Evolutionary conservation across 345 rosid genomes (phyloP).

Genomic region (Acer campestre): DNA sequence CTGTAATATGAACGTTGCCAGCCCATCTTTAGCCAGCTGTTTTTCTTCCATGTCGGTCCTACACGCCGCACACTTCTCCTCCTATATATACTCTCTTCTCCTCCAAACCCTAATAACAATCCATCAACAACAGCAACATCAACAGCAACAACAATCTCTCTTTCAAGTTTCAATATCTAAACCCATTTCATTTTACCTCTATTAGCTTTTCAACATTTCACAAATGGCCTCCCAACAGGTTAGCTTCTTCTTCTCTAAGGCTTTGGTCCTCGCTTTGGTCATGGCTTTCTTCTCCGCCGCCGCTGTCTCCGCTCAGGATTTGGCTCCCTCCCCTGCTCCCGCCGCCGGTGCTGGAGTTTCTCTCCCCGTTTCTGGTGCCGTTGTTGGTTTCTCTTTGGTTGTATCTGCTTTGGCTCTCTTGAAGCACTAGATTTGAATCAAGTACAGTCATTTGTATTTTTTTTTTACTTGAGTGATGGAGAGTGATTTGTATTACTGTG

Average conservation of each 20-base stretch:
- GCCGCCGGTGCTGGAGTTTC: constrained; percentile 10
- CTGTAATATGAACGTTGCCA: constrained; percentile 30
- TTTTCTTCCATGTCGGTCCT: constrained; percentile 10
- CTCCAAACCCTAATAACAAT: not conserved
- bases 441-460: not conserved
- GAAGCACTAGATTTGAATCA: not conserved
- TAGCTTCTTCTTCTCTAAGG: constrained; percentile 27
- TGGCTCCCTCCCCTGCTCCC: constrained; percentile 9
- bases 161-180: not conserved
- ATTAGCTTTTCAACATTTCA: not conserved
- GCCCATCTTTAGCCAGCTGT: constrained; percentile 14
- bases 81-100: not conserved
- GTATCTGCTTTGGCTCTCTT: not conserved
- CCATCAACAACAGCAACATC: not conserved
- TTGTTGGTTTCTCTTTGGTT: constrained; percentile 15
- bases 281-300: constrained; percentile 12
- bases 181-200: not conserved
- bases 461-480: not conserved
- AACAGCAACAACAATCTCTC: not conserved
- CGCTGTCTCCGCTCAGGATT: constrained; percentile 39
- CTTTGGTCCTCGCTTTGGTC: constrained; percentile 14
- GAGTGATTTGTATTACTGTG: not conserved
- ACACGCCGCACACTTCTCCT: not conserved
- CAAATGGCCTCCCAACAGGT: constrained; percentile 29
- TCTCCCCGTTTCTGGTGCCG: constrained; percentile 7